Evolutionary conservation across 129 eudicot species (phyloP).

Genomic region (Chrysanthemum makinoi): DNA sequence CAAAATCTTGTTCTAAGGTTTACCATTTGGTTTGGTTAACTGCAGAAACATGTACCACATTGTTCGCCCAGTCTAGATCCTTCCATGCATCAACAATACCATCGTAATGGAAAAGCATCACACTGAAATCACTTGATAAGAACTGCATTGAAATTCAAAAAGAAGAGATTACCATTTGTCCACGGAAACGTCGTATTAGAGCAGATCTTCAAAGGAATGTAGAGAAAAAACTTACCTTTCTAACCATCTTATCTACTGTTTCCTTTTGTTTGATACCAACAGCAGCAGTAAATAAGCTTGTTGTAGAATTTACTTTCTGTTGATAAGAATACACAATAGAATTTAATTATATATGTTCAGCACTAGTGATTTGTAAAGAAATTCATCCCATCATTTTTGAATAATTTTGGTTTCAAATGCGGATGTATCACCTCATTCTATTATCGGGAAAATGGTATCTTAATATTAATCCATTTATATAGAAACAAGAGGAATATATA

Average conservation of each 20-base stretch:
- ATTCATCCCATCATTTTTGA: too few relatives aligned
- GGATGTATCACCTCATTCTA: too few relatives aligned
- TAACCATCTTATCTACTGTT: constrained; percentile 66
- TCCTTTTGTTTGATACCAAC: constrained; percentile 76
- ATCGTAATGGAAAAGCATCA: constrained; percentile 97
- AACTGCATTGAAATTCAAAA: constrained; percentile 55
- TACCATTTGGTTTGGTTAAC: constrained; percentile 97
- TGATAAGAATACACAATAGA: constrained; percentile 2
- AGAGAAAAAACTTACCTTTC: constrained; percentile 46
- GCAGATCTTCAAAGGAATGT: too few relatives aligned
- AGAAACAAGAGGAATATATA: too few relatives aligned
- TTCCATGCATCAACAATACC: constrained; percentile 89
- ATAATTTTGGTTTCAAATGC: too few relatives aligned
- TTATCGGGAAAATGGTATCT: too few relatives aligned
- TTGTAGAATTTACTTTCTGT: constrained; percentile 45
- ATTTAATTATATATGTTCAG: not conserved
- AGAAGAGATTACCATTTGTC: constrained; percentile 6
- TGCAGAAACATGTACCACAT: constrained; percentile 77
- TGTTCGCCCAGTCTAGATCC: constrained; percentile 65
- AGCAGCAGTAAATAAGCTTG: constrained; percentile 62
- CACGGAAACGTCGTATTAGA: not conserved
- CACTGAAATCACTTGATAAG: constrained; percentile 55
- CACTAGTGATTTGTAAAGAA: too few relatives aligned
- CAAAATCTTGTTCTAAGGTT: constrained; percentile 3
- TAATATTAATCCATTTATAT: too few relatives aligned